phyloP scores from a whole-genome alignment of 495 filamentous ascomycete species.

The Aspergillus sparsus region DNA sequence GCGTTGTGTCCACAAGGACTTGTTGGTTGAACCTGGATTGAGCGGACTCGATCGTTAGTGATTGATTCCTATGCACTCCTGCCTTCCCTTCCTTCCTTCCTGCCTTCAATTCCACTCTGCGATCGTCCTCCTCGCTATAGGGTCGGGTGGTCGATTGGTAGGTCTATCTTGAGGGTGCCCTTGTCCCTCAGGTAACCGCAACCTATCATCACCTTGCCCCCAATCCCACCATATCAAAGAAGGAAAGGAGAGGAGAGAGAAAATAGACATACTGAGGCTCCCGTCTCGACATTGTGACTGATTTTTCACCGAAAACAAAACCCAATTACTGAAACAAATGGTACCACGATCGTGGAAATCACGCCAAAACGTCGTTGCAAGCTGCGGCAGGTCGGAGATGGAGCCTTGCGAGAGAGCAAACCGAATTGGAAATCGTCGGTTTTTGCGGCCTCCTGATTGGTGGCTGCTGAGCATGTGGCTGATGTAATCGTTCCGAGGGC shows the following conservation, averaged over 20 bases:
- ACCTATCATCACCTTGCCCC: no score
- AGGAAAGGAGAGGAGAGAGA: not conserved
- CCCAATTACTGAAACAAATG: constrained; percentile 24
- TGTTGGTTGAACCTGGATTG: constrained; percentile 83
- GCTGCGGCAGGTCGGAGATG: not conserved
- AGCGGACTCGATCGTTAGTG: constrained; percentile 9
- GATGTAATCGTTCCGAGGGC: constrained; percentile 15
- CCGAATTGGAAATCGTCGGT: constrained; percentile 19
- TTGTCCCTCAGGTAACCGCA: no score
- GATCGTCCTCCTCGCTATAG: no score
- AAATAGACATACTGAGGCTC: constrained; percentile 45
- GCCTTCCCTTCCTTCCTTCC: no score
- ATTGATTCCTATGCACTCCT: constrained; percentile 22
- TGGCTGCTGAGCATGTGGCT: not conserved
- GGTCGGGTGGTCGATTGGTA: no score
- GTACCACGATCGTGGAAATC: not conserved
- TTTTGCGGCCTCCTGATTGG: constrained; percentile 29
- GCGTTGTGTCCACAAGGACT: constrained; percentile 91
- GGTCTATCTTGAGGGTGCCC: no score
- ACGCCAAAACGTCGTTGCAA: not conserved
- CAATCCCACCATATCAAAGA: constrained; percentile 1
- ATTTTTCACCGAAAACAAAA: constrained; percentile 2
- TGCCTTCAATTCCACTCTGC: no score
- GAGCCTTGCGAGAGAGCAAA: constrained; percentile 7
- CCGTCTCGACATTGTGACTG: constrained; percentile 52